Base-by-base conservation (phyloP, 2,329 filamentous ascomycete genomes). In the Claviceps cyperi region DNA sequence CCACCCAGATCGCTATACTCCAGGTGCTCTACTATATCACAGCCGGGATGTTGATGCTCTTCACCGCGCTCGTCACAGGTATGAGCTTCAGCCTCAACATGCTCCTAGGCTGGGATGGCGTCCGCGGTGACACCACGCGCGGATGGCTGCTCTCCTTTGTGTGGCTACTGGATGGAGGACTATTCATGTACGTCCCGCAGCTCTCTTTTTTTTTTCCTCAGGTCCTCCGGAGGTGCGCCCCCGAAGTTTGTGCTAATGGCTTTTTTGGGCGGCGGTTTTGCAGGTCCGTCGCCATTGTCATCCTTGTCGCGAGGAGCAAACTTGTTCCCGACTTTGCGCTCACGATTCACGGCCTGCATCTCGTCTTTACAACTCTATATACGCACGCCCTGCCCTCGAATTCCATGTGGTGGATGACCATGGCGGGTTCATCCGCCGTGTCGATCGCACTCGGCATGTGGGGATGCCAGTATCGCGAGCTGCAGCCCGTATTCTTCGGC, bases 301-400 rank as follows among this genome's bases (percentile, higher is more conserved):
- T 91, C 49, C 73, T 97, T 51, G 80, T 98, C 57, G 82, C 84
- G 19, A 87, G 92, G 54, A 92, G 85, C 46, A 97, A 97, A 66
- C 84, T 97, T 53, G 86, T 97, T 47, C 88, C 88, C 57, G 92
- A 98, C 68, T 98, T 97, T 65, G 86, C 88, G 35, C 72, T 96
- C 22, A 95, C 91, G 2, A 77, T 96, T 17, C 88, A 94, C 69
- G 77, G 86, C 64, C 71, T 95, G 41, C 86, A 95, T 64, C 77
- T 95, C 49, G 55, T 92, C 59, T 66, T 87, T 59, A 86, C 86
- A 28, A 83, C 81, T 19, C 64, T 95, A 36, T 95, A 94, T 67
- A 83, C 86, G 3, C 80, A 81, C 59, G 76, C 78, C 9, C 63
- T 97, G 28, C 92, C 92, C 1, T 74, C 76, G 9, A 83, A 91